Base-by-base conservation (phyloP, 2,329 filamentous ascomycete genomes). In the Neofusicoccum sp. region DNA sequence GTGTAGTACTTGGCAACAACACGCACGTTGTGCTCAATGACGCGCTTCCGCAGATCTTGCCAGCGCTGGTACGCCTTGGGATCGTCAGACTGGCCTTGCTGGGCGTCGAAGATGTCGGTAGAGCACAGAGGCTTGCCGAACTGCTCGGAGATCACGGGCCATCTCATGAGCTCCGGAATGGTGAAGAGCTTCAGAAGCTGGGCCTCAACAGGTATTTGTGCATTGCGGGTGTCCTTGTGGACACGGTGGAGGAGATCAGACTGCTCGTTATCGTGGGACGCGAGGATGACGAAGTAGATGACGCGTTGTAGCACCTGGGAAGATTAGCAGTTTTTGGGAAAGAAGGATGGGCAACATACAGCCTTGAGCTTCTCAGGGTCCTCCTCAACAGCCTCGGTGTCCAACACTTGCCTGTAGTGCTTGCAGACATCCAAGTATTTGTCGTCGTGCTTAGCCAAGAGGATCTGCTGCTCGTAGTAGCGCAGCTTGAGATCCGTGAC, bases 1-100 rank as follows among this genome's bases (percentile, higher is more conserved):
- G 95, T 99, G 82, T 99, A 99, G 84, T 99, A 99, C 80, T 97
- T 97, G 71, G 95, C 95, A 41, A 99, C 87, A 1, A 99, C 95
- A 59, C 95, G 92, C 60, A 99, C 94, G 69, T 99, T 99, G 82
- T 99, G 95, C 82, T 99, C 95, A 71, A 99, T 99, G 66, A 99
- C 95, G 60, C 95, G 93, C 85, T 98, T 98, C 73, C 95, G 91
- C 67, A 99, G 83, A 75, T 97, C 95, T 74, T 95, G 86, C 93
- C 94, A 99, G 76, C 95, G 87, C 77, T 89, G 87, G 77, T 91
- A 82, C 33, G 93, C 90, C 79, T 97, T 94, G 65, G 89, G 84
- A 70, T 97, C 93, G 37, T 83, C 74, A 5, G 89, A 88, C 68
- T 88, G 82, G 67, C 85, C 82, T 67, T 85, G 76, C 56, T 84